These are phyloP conservation scores for Candida ponderosae DNA, from an alignment of 805 yeast genomes.

Conservation along the genomic window DNA sequence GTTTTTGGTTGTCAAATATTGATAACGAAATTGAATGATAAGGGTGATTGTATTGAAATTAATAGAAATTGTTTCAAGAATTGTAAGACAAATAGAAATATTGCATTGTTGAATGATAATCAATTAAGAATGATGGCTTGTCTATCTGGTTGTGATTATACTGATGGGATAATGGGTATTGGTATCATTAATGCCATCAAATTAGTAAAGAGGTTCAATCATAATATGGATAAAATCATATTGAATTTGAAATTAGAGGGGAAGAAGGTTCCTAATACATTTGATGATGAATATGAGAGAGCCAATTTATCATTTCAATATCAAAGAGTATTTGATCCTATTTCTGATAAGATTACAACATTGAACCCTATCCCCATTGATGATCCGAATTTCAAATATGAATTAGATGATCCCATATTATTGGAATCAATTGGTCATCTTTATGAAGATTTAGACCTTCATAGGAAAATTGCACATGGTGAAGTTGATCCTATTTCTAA, in stretches of 20 bases:
- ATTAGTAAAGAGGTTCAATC: conserved; percentile 41
- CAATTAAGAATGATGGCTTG: conserved; percentile 75
- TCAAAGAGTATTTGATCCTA: conserved; percentile 82
- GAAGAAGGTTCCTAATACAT: conserved; percentile 48
- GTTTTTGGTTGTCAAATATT: conserved; percentile 76
- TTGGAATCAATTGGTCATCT: conserved; percentile 32
- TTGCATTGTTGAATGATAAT: conserved; percentile 41
- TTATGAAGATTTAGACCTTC: conserved; percentile 35
- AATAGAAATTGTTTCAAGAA: conserved; percentile 43
- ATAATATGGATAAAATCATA: conserved; percentile 45
- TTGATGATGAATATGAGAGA: conserved; percentile 47
- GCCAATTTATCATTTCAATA: conserved; percentile 78
- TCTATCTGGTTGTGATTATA: conserved; percentile 94
- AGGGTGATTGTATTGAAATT: conserved; percentile 64
- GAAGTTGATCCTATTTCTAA: conserved; percentile 50
- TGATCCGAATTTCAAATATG: conserved; percentile 7
- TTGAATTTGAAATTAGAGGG: conserved; percentile 54
- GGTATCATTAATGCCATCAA: conserved; percentile 74
- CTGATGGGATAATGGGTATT: conserved; percentile 73
- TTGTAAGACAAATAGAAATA: conserved; percentile 38
- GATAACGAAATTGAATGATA: conserved; percentile 75
- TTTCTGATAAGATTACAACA: conserved; percentile 37
- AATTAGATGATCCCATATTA: conserved; percentile 19
- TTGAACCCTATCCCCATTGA: conserved; percentile 47
- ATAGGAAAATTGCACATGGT: conserved; percentile 54